These are phyloP conservation scores for Starmera quercuum DNA, from an alignment of 805 yeast species.

Conservation along the genomic window DNA sequence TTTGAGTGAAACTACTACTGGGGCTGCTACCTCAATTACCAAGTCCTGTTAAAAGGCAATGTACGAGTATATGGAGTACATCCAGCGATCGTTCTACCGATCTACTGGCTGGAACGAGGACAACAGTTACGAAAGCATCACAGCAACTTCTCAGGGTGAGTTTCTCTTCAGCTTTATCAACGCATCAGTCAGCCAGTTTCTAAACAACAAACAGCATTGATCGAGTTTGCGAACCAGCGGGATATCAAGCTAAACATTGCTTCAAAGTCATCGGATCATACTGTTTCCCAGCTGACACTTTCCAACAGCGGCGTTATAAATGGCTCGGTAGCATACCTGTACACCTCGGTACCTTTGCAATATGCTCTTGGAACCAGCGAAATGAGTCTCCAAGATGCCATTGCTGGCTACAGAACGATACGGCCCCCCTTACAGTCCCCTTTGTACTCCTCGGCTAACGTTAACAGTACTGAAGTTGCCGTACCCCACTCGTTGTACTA, in stretches of 20 bases:
- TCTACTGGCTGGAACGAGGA: constrained; percentile 75
- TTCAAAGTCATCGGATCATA: constrained; percentile 58
- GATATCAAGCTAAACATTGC: constrained; percentile 62
- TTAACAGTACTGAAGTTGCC: too few relatives aligned
- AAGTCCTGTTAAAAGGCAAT: constrained; percentile 24
- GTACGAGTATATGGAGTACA: constrained; percentile 83
- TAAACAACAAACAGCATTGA: constrained; percentile 28
- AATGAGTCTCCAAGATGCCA: constrained; percentile 56
- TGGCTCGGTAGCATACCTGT: constrained; percentile 80
- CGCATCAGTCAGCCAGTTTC: constrained; percentile 18
- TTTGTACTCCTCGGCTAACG: too few relatives aligned
- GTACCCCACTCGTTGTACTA: constrained; percentile 46
- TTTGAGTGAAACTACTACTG: too few relatives aligned
- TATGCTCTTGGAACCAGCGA: constrained; percentile 43
- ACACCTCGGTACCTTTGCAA: constrained; percentile 52
- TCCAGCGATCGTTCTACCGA: constrained; percentile 62
- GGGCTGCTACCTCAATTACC: background rate
- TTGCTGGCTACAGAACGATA: constrained; percentile 59
- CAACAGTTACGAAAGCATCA: constrained; percentile 67
- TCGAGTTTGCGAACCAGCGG: constrained; percentile 67
- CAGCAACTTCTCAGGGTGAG: constrained; percentile 50
- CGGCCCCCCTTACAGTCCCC: constrained; percentile 29
- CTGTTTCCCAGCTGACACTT: constrained; percentile 67
- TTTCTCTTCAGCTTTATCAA: background rate
- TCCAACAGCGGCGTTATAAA: constrained; percentile 56